These are phyloP conservation scores for Candida sojae DNA, from an alignment of 1,139 yeast species.

Conservation along the genomic window DNA sequence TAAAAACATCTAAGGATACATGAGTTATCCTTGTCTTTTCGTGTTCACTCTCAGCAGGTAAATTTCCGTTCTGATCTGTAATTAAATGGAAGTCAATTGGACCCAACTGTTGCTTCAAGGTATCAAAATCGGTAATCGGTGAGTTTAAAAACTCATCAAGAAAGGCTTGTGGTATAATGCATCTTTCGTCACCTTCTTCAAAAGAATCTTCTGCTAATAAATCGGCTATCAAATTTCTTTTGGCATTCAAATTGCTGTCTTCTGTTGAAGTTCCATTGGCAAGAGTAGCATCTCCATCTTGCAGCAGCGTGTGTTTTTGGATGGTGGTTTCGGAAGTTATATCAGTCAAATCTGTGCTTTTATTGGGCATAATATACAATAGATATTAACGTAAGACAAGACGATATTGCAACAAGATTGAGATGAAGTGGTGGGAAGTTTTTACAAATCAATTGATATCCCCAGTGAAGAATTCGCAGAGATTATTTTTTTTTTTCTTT, in stretches of 20 bases:
- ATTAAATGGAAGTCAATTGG: conserved; percentile 33
- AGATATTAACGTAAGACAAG: neutral
- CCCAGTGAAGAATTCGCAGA: neutral
- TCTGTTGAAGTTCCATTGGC: neutral
- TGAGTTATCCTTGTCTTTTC: conserved; percentile 26
- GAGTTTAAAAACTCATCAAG: conserved; percentile 27
- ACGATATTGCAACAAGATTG: no score
- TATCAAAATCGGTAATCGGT: conserved; percentile 25
- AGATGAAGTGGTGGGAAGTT: no score
- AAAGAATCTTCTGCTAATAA: conserved; percentile 20
- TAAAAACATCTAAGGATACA: conserved; percentile 46
- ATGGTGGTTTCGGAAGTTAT: neutral
- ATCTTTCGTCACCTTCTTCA: conserved; percentile 40
- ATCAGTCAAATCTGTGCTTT: neutral
- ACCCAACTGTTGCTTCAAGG: conserved; percentile 30
- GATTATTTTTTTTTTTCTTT: neutral
- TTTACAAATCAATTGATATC: no score
- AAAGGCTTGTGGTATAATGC: conserved; percentile 34
- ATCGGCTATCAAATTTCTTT: conserved; percentile 24
- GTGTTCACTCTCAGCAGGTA: conserved; percentile 27
- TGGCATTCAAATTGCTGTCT: conserved; percentile 15
- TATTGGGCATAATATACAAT: conserved; percentile 1
- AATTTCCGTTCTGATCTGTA: conserved; percentile 32
- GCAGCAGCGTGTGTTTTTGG: neutral
- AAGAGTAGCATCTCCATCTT: neutral